A percentile compares a stretch with the other conserved stretches of the same genome.
Conservation (phyloP, 805 yeast species). For the Candida khao-thaluensis region DNA sequence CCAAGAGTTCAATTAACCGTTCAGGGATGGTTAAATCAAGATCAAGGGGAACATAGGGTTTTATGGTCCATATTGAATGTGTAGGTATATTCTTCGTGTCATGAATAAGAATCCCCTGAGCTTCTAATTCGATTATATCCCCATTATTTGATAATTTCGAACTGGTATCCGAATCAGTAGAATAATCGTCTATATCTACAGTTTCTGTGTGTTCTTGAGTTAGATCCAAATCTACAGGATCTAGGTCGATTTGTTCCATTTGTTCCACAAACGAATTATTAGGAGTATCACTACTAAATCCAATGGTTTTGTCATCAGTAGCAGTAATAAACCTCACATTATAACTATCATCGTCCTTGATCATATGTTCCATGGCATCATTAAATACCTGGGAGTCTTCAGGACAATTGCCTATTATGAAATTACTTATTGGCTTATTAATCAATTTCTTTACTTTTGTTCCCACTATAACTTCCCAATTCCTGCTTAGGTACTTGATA, state of each 20-base stretch:
- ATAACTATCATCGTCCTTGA: conserved; percentile 70
- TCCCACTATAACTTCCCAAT: conserved; percentile 81
- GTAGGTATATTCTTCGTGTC: conserved; percentile 59
- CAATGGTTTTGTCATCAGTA: conserved; percentile 24
- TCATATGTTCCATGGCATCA: conserved; percentile 70
- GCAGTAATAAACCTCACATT: conserved; percentile 69
- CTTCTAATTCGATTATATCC: conserved; percentile 73
- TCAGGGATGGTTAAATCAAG: conserved; percentile 68
- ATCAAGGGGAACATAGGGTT: conserved; percentile 67
- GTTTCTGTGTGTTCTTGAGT: conserved; percentile 8
- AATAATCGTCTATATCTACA: conserved; percentile 11
- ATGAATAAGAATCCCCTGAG: conserved; percentile 86
- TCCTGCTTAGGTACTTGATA: conserved; percentile 68
- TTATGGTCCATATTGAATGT: conserved; percentile 91
- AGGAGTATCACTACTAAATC: conserved; percentile 24
- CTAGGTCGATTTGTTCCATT: neutral
- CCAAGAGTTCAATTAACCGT: conserved; percentile 69
- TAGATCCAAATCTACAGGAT: conserved; percentile 4
- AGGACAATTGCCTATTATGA: conserved; percentile 60
- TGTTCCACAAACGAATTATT: conserved; percentile 20
- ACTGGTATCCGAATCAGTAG: conserved; percentile 10
- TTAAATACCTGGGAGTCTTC: conserved; percentile 67
- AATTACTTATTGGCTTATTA: conserved; percentile 54
- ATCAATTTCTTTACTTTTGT: conserved; percentile 56
- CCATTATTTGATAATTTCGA: conserved; percentile 53